phyloP scores from a whole-genome alignment of 1,284 basidiomycete genomes.

The Microbotryum violaceum region DNA sequence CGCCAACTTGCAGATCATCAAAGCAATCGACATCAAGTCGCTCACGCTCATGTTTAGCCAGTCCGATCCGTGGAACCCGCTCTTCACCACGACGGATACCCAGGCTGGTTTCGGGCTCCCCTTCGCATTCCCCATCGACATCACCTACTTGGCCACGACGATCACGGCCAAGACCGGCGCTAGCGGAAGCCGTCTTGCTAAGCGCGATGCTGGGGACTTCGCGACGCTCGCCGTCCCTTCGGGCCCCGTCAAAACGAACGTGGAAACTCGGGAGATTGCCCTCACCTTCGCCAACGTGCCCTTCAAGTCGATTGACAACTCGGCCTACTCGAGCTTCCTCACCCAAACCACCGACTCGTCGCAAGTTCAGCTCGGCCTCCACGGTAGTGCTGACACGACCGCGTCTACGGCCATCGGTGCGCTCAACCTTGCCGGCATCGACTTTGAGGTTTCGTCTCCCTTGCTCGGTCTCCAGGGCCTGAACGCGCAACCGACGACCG shows the following conservation, averaged over 20 bases:
- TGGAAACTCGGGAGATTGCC: slow-evolving; percentile 56
- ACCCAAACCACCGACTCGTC: slow-evolving; percentile 55
- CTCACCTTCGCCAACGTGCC: slow-evolving; percentile 57
- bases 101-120: slow-evolving; percentile 60
- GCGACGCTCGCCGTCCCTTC: slow-evolving; percentile 59
- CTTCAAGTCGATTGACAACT: slow-evolving; percentile 52
- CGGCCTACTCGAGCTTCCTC: slow-evolving; percentile 57
- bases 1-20: slow-evolving; percentile 58
- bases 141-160: slow-evolving; percentile 53
- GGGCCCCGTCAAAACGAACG: slow-evolving; percentile 56
- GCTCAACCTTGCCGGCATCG: slow-evolving; percentile 50
- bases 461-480: slow-evolving; percentile 63
- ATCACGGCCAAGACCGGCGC: slow-evolving; percentile 35
- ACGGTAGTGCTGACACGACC: slow-evolving; percentile 50
- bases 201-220: slow-evolving; percentile 47
- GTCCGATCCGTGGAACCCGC: slow-evolving; percentile 52
- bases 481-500: slow-evolving; percentile 53
- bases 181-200: neutral
- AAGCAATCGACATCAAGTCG: slow-evolving; percentile 57
- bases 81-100: slow-evolving; percentile 55
- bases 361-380: slow-evolving; percentile 52
- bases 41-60: slow-evolving; percentile 57
- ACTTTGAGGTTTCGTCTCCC: slow-evolving; percentile 56
- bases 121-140: slow-evolving; percentile 63
- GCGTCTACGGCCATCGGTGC: slow-evolving; percentile 59